These are phyloP conservation scores for Colletotrichum sublineola DNA, from an alignment of 2,329 filamentous ascomycete genomes.

Conservation along the genomic window DNA sequence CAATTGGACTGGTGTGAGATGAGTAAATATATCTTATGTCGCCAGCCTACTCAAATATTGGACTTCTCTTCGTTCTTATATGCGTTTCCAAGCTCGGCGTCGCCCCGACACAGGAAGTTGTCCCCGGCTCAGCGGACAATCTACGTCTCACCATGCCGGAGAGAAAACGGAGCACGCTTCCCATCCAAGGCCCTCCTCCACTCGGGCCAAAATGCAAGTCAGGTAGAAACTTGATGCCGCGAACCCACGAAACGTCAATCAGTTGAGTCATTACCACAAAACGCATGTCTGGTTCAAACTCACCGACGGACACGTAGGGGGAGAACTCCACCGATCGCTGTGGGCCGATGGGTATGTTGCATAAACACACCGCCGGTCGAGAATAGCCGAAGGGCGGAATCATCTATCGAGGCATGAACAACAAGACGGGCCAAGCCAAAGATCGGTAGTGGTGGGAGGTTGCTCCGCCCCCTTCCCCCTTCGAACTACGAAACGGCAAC, in stretches of 20 bases:
- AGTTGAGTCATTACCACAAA: neutral
- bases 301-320: neutral
- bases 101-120: conserved; percentile 15
- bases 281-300: neutral
- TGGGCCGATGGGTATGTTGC: neutral
- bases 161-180: conserved; percentile 6
- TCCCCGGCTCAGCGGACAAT: conserved; percentile 15
- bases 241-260: neutral
- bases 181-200: neutral
- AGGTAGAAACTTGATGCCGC: neutral
- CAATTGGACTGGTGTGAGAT: too few relatives aligned
- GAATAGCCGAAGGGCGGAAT: conserved; percentile 2
- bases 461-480: neutral
- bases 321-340: conserved; percentile 22
- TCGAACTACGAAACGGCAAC: conserved; percentile 7
- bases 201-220: neutral
- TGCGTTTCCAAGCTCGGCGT: conserved; percentile 9
- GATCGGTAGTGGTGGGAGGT: neutral
- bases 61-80: neutral
- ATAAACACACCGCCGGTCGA: neutral
- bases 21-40: neutral
- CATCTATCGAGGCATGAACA: conserved; percentile 24
- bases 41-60: neutral
- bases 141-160: conserved; percentile 24
- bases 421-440: neutral